Base-by-base conservation (phyloP, 2,329 filamentous ascomycete species). In the Fusarium kyushuense region DNA sequence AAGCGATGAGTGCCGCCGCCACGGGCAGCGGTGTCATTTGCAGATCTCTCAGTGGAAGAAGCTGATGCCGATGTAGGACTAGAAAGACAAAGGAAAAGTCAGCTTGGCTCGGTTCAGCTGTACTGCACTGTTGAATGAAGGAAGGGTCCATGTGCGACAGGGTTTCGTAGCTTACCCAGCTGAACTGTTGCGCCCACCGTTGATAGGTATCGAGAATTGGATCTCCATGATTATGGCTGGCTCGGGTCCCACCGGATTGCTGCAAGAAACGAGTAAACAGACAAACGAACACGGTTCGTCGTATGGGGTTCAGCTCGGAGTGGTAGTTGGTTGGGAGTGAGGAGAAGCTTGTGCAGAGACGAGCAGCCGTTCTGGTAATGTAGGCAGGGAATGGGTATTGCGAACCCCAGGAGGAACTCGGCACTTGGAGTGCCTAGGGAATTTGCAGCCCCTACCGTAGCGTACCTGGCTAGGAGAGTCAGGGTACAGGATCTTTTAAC, bases 1-100 rank as follows among this genome's bases (percentile, higher is more conserved):
- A 80, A 80, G 17, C 77, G 73, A 75, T 79, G 76, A 11, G 76
- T 78, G 17, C 76, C 74, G 30, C 76, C 74, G 29, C 74, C 74
- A 48, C 63, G 70, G 12, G 71, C 65, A 38, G 70, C 52, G 2
- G 67, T 46, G 12, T 69, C 41, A 16, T 64, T 61, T 35, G 70
- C 49, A 43, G 71, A 65, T 45, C 57, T 60, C 25, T 59, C 61
- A n/a, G 69, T 48, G 35, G 68, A 42, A 33, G 59, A 46, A 30
- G 9, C 25, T 58, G 41, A 35, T 21, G 63, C 51, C 10, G 57
- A 42, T 25, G 75, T 46, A 41, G 72, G 43, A 40, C 72, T 75
- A 35, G 30, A 29, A 43, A 49, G 36, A 25, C 38, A 35, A 14
- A 45, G 11, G 13, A 13, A 58, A 21, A 23, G 30, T 51, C 30